A percentile compares a stretch with the other conserved stretches of the same genome.
Evolutionary conservation across 1,284 basidiomycete species (phyloP).

Genomic region (Ustilago nuda): DNA sequence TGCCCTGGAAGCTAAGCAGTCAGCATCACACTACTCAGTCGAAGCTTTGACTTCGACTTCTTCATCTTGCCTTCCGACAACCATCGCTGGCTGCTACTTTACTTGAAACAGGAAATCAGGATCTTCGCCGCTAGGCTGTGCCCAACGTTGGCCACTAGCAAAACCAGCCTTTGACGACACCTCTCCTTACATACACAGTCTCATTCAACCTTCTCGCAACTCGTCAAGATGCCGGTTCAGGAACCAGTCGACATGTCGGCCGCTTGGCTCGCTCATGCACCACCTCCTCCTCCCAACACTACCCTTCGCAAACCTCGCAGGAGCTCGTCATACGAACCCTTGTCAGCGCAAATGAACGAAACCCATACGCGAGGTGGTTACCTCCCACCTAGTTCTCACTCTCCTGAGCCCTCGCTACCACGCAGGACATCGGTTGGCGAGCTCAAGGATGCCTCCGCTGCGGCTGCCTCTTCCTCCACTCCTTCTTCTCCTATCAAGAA

Average conservation of each 20-base stretch:
- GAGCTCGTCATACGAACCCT: slow-evolving; percentile 47
- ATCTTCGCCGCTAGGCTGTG: slow-evolving; percentile 9
- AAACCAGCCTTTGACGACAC: slow-evolving; percentile 3
- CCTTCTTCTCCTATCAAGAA: slow-evolving; percentile 28
- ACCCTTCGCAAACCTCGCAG: slow-evolving; percentile 37
- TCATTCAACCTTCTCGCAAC: neutral
- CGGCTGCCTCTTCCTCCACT: slow-evolving; percentile 20
- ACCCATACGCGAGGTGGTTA: slow-evolving; percentile 46
- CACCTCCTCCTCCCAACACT: slow-evolving; percentile 49
- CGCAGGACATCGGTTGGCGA: slow-evolving; percentile 28
- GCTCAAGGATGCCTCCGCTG: slow-evolving; percentile 19
- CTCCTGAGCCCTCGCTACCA: slow-evolving; percentile 46
- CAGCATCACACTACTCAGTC: neutral
- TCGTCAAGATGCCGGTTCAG: slow-evolving; percentile 35
- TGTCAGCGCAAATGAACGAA: slow-evolving; percentile 40
- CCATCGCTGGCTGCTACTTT: neutral
- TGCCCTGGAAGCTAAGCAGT: neutral
- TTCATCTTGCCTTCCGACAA: neutral
- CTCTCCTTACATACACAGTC: neutral
- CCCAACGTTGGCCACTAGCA: slow-evolving; percentile 4
- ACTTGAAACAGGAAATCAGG: neutral
- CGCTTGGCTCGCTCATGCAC: slow-evolving; percentile 59
- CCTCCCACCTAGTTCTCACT: slow-evolving; percentile 55
- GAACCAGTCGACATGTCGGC: slow-evolving; percentile 46
- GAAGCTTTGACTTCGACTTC: neutral